Conservation (phyloP, 2,329 filamentous ascomycete genomes). For the Blastomyces percursus region DNA sequence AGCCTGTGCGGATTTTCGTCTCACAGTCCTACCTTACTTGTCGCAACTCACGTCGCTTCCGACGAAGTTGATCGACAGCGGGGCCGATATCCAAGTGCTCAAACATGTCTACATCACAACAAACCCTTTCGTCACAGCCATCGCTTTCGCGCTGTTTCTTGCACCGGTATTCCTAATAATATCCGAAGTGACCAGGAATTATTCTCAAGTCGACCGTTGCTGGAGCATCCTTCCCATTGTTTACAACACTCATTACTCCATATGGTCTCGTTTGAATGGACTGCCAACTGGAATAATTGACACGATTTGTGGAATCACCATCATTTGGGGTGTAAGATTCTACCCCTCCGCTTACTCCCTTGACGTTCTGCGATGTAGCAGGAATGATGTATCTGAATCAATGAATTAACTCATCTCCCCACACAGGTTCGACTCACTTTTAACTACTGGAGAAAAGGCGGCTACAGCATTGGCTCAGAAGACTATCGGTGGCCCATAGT, state of each 20-base stretch:
- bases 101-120: constrained; percentile 66
- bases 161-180: constrained; percentile 60
- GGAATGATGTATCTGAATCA: not conserved
- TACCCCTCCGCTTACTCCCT: constrained; percentile 2
- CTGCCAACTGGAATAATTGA: constrained; percentile 61
- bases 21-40: constrained; percentile 64
- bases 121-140: constrained; percentile 69
- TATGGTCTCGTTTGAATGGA: constrained; percentile 70
- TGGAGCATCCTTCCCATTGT: constrained; percentile 86
- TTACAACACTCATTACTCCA: constrained; percentile 71
- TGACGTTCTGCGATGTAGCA: not conserved
- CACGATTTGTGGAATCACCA: constrained; percentile 57
- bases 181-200: constrained; percentile 83
- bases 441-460: constrained; percentile 95
- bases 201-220: constrained; percentile 86
- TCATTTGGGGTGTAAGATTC: constrained; percentile 64
- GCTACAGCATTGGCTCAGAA: constrained; percentile 78
- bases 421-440: constrained; percentile 66
- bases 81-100: constrained; percentile 51
- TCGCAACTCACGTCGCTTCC: constrained; percentile 61
- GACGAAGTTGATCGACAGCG: constrained; percentile 48
- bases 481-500: constrained; percentile 89
- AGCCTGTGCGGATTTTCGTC: constrained; percentile 66
- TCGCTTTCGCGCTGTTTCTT: constrained; percentile 62
- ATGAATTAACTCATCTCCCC: not conserved